These are phyloP conservation scores for Mucor plumbeus DNA, from an alignment of 371 early-diverging fungal species.

Conservation along the genomic window DNA sequence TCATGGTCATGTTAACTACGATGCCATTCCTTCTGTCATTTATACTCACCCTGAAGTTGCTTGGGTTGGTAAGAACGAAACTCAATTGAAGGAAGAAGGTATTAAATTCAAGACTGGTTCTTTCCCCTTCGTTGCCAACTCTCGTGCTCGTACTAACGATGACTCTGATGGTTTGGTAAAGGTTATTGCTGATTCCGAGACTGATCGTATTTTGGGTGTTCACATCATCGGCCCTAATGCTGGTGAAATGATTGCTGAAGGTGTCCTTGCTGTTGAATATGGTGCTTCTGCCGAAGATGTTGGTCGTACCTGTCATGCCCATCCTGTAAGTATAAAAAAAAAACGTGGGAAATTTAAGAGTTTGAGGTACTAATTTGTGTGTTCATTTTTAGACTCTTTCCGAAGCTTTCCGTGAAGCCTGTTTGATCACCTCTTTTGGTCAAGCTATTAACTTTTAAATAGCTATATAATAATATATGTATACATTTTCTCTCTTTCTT, in stretches of 20 bases:
- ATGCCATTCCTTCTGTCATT: constrained; percentile 96
- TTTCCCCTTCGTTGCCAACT: constrained; percentile 97
- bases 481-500: neutral
- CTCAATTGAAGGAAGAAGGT: constrained; percentile 87
- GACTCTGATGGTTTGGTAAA: constrained; percentile 96
- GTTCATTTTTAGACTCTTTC: constrained; percentile 71
- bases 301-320: constrained; percentile 97
- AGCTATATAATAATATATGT: neutral
- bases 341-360: constrained; percentile 7
- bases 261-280: constrained; percentile 96
- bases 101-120: constrained; percentile 86
- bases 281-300: constrained; percentile 96
- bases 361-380: neutral
- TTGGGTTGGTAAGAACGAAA: constrained; percentile 98
- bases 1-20: constrained; percentile 97
- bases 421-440: constrained; percentile 81
- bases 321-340: constrained; percentile 65
- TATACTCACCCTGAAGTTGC: constrained; percentile 99
- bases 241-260: constrained; percentile 99
- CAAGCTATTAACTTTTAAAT: constrained; percentile 36
- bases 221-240: constrained; percentile 98
- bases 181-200: constrained; percentile 94
- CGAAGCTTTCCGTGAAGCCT: constrained; percentile 98
- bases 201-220: constrained; percentile 94
- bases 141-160: constrained; percentile 96